Evolutionary conservation across 257 asterid species (phyloP), one percentile per base, ranked within the genome.

Genomic region (Ocimum tenuiflorum): DNA sequence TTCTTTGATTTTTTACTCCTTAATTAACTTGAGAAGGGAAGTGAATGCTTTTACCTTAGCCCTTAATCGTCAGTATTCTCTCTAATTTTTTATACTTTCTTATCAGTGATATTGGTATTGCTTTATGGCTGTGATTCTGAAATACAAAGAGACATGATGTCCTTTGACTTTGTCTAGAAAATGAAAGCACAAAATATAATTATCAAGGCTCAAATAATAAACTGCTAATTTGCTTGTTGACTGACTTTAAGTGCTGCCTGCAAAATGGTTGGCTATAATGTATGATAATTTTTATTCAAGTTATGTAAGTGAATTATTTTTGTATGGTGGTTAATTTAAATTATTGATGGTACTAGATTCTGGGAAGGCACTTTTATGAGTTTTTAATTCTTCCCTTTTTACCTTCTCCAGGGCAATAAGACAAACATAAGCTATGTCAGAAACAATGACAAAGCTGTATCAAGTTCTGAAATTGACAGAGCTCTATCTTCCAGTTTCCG

Each of bases 341-440:
- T 27, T 1, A 33, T 43, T 45, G 9, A 33, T 48, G 57, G 35
- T 51, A 57, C 63, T 38, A 48, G 60, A 13, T 38, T 78, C 11
- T 8, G 49, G 38, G 54, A 41, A 54, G 52, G 56, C 36, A 41
- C 31, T 36, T 27, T 53, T 24, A 14, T 72, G 53, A 63, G 12
- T 19, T 33, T 48, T 35, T 22, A 22, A 14, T 47, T 14, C 49
- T 29, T 33, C 35, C 43, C 41, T 9, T 38, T 33, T 52, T 71
- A 54, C 52, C 48, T 51, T 62, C 63, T 75, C 73, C 87, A 91
- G 98, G 94, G 96, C n/a, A 91, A 73, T 78, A 91, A 80, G 80
- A 66, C 89, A 52, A 83, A 70, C 64, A 46, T 7, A 73, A 64
- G 81, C 69, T 70, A 55, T 72, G 67, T 56, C 70, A 79, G 87